Evolutionary conservation across 2,329 filamentous ascomycete species (phyloP).

Genomic region (Aspergillus vadensis): DNA sequence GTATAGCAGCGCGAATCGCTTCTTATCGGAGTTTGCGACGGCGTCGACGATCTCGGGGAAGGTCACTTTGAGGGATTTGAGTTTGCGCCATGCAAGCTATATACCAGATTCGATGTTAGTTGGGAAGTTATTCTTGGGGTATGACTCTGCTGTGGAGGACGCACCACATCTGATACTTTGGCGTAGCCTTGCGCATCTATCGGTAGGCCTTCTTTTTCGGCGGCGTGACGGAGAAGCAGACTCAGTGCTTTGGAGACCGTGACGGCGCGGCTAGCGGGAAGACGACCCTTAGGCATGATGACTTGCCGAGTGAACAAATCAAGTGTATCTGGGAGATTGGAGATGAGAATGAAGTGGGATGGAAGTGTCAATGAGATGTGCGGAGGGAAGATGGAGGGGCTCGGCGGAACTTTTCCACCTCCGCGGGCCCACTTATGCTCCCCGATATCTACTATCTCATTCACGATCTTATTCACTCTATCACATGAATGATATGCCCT

Average conservation of each 20-base stretch:
- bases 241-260: conserved; percentile 46
- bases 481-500: too few species aligned
- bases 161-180: conserved; percentile 60
- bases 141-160: conserved; percentile 23
- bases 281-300: conserved; percentile 12
- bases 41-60: conserved; percentile 71
- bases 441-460: not conserved
- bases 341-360: not conserved
- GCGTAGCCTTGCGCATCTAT: conserved; percentile 63
- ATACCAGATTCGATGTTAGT: not conserved
- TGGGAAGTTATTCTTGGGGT: not conserved
- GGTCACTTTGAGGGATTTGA: conserved; percentile 72
- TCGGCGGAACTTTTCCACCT: not conserved
- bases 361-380: not conserved
- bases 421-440: not conserved
- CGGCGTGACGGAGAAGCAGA: conserved; percentile 61
- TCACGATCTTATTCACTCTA: too few species aligned
- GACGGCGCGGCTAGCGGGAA: conserved; percentile 33
- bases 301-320: too few species aligned
- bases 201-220: conserved; percentile 60
- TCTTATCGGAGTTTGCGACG: conserved; percentile 80
- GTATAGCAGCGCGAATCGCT: conserved; percentile 79
- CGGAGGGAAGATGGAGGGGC: not conserved
- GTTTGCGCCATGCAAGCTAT: conserved; percentile 58
- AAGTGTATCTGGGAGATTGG: not conserved